Conservation (phyloP, 225 moss, liverwort and hornwort species). For the Rhytidiadelphus loreus region DNA sequence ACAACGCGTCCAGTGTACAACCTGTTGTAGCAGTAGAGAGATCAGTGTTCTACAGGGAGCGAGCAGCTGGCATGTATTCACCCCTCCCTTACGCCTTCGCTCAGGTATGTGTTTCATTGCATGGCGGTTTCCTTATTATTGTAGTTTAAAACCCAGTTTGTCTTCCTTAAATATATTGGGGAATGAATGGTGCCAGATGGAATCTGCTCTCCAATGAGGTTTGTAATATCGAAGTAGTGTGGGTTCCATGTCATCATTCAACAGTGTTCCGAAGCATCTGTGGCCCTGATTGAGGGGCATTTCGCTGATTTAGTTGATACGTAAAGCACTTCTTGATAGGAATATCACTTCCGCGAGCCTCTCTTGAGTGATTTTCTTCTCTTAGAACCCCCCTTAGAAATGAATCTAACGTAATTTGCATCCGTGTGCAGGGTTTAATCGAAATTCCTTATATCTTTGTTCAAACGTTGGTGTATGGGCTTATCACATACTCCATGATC, state of each 20-base stretch:
- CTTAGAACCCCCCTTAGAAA: neutral
- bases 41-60: slow-evolving; percentile 83
- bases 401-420: neutral
- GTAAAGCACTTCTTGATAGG: neutral
- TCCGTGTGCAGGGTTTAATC: slow-evolving; percentile 59
- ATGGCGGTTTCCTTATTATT: neutral
- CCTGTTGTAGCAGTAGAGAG: slow-evolving; percentile 86
- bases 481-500: slow-evolving; percentile 80
- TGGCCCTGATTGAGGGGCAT: neutral
- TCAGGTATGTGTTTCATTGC: slow-evolving; percentile 34
- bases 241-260: neutral
- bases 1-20: slow-evolving; percentile 79
- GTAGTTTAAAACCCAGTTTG: neutral
- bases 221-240: neutral
- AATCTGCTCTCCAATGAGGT: neutral
- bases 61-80: slow-evolving; percentile 94
- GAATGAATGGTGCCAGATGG: neutral
- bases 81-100: slow-evolving; percentile 75
- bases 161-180: neutral
- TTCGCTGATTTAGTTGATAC: neutral
- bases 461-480: slow-evolving; percentile 58
- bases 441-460: slow-evolving; percentile 72
- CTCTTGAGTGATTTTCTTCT: no score
- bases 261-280: neutral
- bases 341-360: neutral